Conservation (phyloP, 2,329 filamentous ascomycete species). For the Calonectria pauciramosa region DNA sequence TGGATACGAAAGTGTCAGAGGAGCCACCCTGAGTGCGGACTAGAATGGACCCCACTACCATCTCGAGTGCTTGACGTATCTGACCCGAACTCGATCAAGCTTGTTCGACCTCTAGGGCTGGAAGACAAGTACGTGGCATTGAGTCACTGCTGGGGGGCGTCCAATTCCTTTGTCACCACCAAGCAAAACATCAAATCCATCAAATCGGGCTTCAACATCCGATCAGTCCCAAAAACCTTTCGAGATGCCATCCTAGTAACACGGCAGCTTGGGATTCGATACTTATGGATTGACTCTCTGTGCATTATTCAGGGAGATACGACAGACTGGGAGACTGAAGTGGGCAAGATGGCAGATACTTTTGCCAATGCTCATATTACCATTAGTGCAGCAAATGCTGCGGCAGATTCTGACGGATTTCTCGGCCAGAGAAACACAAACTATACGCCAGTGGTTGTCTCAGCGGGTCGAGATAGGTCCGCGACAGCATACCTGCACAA, state of each 20-base stretch:
- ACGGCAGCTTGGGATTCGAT: constrained; percentile 9
- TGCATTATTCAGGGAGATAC: constrained; percentile 15
- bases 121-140: constrained; percentile 19
- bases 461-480: background rate
- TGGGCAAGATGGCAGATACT: constrained; percentile 8
- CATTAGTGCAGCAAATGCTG: constrained; percentile 1
- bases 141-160: constrained; percentile 10
- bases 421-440: background rate
- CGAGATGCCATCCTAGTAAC: constrained; percentile 15
- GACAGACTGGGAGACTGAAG: constrained; percentile 12
- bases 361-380: constrained; percentile 16
- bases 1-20: constrained; percentile 12
- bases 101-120: constrained; percentile 7
- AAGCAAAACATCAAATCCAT: constrained; percentile 8
- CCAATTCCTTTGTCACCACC: background rate
- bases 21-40: background rate
- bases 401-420: background rate
- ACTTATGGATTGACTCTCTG: constrained; percentile 14
- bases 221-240: constrained; percentile 3
- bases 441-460: background rate
- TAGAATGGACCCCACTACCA: constrained; percentile 13
- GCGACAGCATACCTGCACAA: constrained; percentile 1
- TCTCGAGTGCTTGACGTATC: constrained; percentile 8
- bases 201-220: constrained; percentile 9
- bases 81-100: constrained; percentile 7